Base-by-base conservation (phyloP, 768 basidiomycete genomes). In the Russula earlei region DNA sequence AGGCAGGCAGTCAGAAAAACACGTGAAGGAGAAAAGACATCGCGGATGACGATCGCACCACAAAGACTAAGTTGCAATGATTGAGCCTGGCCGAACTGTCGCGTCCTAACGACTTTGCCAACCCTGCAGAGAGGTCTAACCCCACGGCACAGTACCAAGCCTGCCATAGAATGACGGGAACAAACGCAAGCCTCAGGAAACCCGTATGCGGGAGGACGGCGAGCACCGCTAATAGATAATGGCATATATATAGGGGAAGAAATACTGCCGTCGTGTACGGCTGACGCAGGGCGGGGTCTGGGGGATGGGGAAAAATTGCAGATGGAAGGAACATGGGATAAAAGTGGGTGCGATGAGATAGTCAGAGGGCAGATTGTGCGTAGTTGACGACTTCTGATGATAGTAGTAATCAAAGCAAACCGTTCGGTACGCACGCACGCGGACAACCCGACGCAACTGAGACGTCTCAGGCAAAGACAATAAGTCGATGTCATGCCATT, bases 131-230 rank as follows among this genome's bases (percentile, higher is more conserved):
- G n/a, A 49, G 36, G 38, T 61, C 51, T 9, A 50, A 29, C 7
- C 43, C 47, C 5, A 54, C 47, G 1, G 52, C 49, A 10, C 47
- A 49, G 8, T 20, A n/a, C 45, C 47, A 61, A 19, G 47, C 59
- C 25, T 51, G 40, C 51, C 52, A 57, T 2, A 53, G 22, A 8
- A 49, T 20, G 19, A 57, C 8, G 24, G 59, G 59, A 3, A 57
- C 11, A 3, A 61, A 31, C 20, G 47, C 50, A 9, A 57, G 36
- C 5, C 20, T 34, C 1, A 57, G 11, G 8, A 49, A 8, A 36
- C n/a, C 34, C 0, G 59, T 61, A 31, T 57, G 36, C 27, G 49
- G 51, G 31, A 61, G 52, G 22, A 57, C 36, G 19, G 48, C 55
- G 47, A 61, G 56, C 14, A 61, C 46, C 9, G 56, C 56, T 10